Base-by-base conservation (phyloP, 192 early-diverging fungal genomes). In the Funneliformis mosseae region DNA sequence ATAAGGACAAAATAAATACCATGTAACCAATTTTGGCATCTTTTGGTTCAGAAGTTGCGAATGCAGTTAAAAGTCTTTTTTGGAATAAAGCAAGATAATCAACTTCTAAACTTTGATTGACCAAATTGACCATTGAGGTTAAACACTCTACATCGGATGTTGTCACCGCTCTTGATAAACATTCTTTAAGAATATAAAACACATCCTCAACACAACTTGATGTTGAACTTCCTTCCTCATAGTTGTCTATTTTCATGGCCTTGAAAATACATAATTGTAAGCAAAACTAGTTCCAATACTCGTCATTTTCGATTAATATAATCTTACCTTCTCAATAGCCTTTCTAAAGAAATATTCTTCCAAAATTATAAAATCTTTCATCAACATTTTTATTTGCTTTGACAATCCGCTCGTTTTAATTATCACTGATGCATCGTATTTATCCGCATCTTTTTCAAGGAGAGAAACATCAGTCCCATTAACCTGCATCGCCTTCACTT, bases 151-250 rank as follows among this genome's bases (percentile, higher is more conserved):
- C 81, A 76, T 95, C 91, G 55, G 90, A 87, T 0, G 95, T 95
- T n/a, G 92, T 84, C 1, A 98, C 83, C 1, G 91, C 89, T 68
- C 96, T 90, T 42, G 88, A 88, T 8, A 95, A 83, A 7, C 91
- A 89, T 28, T 92, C 93, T 76, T 94, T 93, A 27, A 95, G 83
- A 55, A 99, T 93, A 83, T 94, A 99, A 82, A 98, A 98, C 9
- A 97, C 90, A 79, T 99, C 98, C 61, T 96, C 98, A 11, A 98
- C 97, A 78, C 93, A 91, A 8, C 87, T 89, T 21, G 90, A 91
- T 0, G 89, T 90, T 18, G 78, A 74, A 6, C 72, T 83, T 16
- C 83, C 79, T 41, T 77, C 60, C 63, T 93, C 90, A 23, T 89
- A 87, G 50, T 89, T 83, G 48, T 95, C 93, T 46, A 95, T 85